A percentile compares a stretch with the other conserved stretches of the same genome.
Evolutionary conservation across 2,329 filamentous ascomycete genomes (phyloP).

Genomic region (Pseudomassariella vexata): DNA sequence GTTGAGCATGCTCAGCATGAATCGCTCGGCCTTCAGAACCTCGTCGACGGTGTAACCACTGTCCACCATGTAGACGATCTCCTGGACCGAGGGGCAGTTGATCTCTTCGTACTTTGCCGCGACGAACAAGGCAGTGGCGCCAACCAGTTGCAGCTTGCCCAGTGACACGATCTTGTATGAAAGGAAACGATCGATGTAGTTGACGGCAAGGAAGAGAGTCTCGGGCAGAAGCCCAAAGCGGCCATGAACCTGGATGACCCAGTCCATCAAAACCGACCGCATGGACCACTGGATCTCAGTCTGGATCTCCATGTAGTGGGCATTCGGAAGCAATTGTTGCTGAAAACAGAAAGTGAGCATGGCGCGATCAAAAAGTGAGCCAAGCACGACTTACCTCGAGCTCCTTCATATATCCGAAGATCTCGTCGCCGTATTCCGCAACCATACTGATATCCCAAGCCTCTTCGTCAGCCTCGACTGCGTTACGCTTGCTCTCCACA

Average conservation of each 20-base stretch:
- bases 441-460: constrained; percentile 96
- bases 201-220: constrained; percentile 90
- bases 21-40: constrained; percentile 93
- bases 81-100: constrained; percentile 88
- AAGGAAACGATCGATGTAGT: constrained; percentile 96
- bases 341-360: not conserved
- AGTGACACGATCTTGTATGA: constrained; percentile 92
- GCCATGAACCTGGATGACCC: constrained; percentile 92
- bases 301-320: constrained; percentile 95
- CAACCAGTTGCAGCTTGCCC: constrained; percentile 90
- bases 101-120: constrained; percentile 99
- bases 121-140: constrained; percentile 90
- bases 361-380: not conserved
- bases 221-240: constrained; percentile 89
- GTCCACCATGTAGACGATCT: constrained; percentile 99
- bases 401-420: constrained; percentile 85
- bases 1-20: constrained; percentile 94
- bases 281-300: constrained; percentile 99
- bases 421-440: constrained; percentile 91
- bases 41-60: constrained; percentile 83
- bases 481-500: constrained; percentile 60
- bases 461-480: constrained; percentile 82
- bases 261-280: constrained; percentile 95
- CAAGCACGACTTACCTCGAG: constrained; percentile 62
- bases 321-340: constrained; percentile 85